These are phyloP conservation scores for Thuja plicata DNA, from an alignment of 83 land plant genomes.

Conservation along the genomic window DNA sequence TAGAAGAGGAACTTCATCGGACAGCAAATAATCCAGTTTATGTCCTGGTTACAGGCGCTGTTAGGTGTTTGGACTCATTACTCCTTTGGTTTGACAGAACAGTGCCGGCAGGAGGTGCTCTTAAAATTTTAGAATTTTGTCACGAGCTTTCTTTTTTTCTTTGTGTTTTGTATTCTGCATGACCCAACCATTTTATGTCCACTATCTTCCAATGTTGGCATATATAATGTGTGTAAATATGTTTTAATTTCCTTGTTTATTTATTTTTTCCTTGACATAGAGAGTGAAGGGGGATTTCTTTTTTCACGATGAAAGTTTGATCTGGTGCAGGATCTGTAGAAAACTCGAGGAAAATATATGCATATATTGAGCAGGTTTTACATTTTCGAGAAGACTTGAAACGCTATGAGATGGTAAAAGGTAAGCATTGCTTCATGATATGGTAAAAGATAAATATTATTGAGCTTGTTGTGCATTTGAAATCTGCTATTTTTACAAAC, in stretches of 20 bases:
- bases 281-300: neutral
- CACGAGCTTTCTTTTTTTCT: neutral
- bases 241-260: neutral
- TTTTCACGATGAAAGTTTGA: neutral
- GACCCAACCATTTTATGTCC: neutral
- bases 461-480: neutral
- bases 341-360: constrained; percentile 32
- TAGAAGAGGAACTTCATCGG: constrained; percentile 42
- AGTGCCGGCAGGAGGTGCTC: constrained; percentile 48
- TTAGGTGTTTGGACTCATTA: constrained; percentile 51
- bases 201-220: neutral
- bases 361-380: constrained; percentile 49
- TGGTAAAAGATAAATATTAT: neutral
- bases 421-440: constrained; percentile 14
- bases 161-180: neutral
- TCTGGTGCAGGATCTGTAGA: constrained; percentile 39
- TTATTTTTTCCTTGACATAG: neutral
- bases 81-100: constrained; percentile 39
- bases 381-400: constrained; percentile 45
- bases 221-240: neutral
- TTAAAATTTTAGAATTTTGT: neutral
- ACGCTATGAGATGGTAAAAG: constrained; percentile 47
- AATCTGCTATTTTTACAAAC: neutral
- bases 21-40: constrained; percentile 24
- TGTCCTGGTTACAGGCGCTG: constrained; percentile 40